These are phyloP conservation scores for Leishmania turanica DNA, from an alignment of 208 protist genomes.

Conservation along the genomic window DNA sequence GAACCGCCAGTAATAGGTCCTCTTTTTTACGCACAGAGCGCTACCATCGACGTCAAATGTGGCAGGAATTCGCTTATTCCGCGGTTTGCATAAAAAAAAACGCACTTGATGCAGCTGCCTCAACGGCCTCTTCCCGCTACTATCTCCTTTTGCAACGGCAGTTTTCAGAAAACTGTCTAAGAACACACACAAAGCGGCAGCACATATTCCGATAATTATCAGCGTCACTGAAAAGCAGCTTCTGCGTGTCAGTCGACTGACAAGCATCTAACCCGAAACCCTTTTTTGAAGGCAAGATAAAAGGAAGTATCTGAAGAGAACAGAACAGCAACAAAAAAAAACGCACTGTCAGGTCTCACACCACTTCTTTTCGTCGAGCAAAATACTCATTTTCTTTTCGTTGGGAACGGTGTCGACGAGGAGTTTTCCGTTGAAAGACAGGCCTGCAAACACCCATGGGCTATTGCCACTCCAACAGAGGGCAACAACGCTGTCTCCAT, in stretches of 20 bases:
- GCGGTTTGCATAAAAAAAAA: neutral
- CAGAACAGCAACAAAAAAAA: neutral
- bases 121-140: neutral
- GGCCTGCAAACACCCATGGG: slow-evolving; percentile 87
- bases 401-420: slow-evolving; percentile 82
- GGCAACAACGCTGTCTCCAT: slow-evolving; percentile 76
- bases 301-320: neutral
- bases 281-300: neutral
- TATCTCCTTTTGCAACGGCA: neutral
- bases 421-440: slow-evolving; percentile 87
- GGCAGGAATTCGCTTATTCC: neutral
- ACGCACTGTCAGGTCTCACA: neutral
- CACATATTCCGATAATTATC: neutral
- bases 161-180: neutral
- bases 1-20: neutral
- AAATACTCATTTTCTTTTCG: slow-evolving; percentile 84
- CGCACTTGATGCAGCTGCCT: neutral
- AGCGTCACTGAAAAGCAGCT: neutral
- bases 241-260: neutral
- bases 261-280: neutral
- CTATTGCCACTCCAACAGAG: slow-evolving; percentile 78
- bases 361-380: slow-evolving; percentile 65
- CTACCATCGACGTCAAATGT: neutral
- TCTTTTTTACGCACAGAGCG: neutral
- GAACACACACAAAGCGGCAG: neutral